Base-by-base conservation (phyloP, 192 early-diverging fungal genomes). In the Rhizoclosmatium globosum region DNA sequence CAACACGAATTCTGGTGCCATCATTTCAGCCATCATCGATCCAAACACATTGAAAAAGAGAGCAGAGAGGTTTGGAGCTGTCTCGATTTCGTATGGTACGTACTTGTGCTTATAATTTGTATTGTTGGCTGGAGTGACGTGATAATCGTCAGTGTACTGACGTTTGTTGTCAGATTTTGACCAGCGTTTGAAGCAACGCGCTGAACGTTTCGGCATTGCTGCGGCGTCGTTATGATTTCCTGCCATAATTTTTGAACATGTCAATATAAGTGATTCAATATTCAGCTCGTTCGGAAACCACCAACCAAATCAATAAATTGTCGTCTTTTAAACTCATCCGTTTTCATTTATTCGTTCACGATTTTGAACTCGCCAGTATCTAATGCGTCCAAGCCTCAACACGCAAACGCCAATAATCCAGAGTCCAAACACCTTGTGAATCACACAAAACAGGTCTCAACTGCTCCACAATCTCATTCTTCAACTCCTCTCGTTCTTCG, bases 351-450 rank as follows among this genome's bases (percentile, higher is more conserved):
- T 31, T 31, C 31, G 31, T 31, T 31, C 31, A 31, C 31, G 31
- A 31, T 31, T 0, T 31, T 31, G 31, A 31, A 31, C 31, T 31
- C 31, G 31, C 31, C 31, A 31, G 31, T 31, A 31, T 31, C 0
- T 31, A 31, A 31, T 31, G 31, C 31, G 75, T 68, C 6, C 74
- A 39, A 0, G 82, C 82, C 4, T 56, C 38, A 15, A 83, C 41
- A n/a, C 82, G 2, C n/a, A 83, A 48, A 4, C 82, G 56, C 46
- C 84, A 83, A 58, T 84, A 84, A 47, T 84, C 83, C 2, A 69
- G 44, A 11, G 42, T 65, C 83, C 83, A 84, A 15, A 70, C 66
- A 2, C 83, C 83, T 9, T 71, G 39, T 7, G 19, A 11, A 74
- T 84, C 83, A 56, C 83, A 79, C 17, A 73, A 68, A 46, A 82